Evolutionary conservation across 2,329 filamentous ascomycete genomes (phyloP).

Genomic region (Penicillium sp.): DNA sequence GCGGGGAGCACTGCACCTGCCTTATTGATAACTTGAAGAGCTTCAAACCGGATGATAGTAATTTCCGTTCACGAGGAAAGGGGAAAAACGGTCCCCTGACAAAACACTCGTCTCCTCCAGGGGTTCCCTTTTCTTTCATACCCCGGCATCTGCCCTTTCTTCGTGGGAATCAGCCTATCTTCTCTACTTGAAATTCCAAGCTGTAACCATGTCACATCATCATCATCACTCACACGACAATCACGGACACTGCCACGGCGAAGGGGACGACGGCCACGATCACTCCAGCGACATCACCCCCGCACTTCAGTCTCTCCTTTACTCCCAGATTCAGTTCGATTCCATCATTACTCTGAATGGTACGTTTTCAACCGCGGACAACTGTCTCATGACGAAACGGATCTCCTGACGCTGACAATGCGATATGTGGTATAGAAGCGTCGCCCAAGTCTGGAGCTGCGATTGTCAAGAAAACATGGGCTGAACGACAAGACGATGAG

Average conservation of each 20-base stretch:
- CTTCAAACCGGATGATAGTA: not conserved
- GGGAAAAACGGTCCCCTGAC: not conserved
- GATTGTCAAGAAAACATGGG: conserved; percentile 90
- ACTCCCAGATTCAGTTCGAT: conserved; percentile 90
- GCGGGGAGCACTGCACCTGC: not conserved
- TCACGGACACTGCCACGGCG: conserved; percentile 52
- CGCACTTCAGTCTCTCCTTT: conserved; percentile 86
- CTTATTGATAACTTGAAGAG: not conserved
- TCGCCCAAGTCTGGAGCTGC: conserved; percentile 69
- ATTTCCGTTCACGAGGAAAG: not conserved
- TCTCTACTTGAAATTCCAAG: not conserved
- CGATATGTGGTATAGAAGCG: conserved; percentile 53
- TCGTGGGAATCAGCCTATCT: not conserved
- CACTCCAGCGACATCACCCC: conserved; percentile 92
- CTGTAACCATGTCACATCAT: conserved; percentile 40
- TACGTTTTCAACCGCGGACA: conserved; percentile 19
- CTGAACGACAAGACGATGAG: conserved; percentile 70
- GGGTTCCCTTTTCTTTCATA: not conserved
- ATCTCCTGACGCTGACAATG: not conserved
- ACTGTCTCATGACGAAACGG: not conserved
- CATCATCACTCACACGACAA: conserved; percentile 47
- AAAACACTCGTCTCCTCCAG: conserved; percentile 1
- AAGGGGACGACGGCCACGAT: conserved; percentile 68
- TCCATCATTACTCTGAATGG: conserved; percentile 82
- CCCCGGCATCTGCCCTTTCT: not conserved